These are phyloP conservation scores for Telfairia occidentalis DNA, from an alignment of 331 rosid genomes.

Conservation along the genomic window DNA sequence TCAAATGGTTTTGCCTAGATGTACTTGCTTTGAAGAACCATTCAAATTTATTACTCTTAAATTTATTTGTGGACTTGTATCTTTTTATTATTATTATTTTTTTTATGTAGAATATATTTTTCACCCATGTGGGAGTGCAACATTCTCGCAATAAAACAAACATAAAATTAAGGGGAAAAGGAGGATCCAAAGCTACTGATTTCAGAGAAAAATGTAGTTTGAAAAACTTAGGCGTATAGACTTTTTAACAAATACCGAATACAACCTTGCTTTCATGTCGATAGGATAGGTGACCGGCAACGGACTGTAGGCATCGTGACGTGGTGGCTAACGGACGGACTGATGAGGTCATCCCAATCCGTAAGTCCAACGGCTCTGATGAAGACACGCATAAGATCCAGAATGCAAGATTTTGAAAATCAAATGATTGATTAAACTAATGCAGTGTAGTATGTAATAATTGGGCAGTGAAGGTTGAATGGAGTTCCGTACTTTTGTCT, in stretches of 20 bases:
- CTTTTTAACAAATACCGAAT: not conserved
- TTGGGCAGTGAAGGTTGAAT: not conserved
- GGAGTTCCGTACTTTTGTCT: not conserved
- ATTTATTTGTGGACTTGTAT: not conserved
- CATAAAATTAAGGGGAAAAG: not conserved
- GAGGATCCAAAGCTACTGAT: not conserved
- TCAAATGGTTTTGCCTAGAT: too few species aligned
- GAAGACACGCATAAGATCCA: conserved; percentile 6
- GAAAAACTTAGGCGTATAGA: not conserved
- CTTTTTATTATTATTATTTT: not conserved
- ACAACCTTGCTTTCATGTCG: not conserved
- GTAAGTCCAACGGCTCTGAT: not conserved
- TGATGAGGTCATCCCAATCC: not conserved
- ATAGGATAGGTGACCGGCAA: not conserved
- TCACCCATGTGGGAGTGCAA: too few species aligned
- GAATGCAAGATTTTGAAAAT: not conserved
- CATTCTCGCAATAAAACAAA: too few species aligned
- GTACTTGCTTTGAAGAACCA: too few species aligned
- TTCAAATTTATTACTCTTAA: not conserved
- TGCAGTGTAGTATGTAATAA: not conserved
- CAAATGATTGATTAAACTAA: not conserved
- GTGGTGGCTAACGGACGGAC: not conserved
- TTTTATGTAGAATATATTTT: not conserved
- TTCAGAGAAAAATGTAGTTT: not conserved
- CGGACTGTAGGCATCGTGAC: not conserved